Percentiles rank a stretch among this genome's conserved stretches.
Conservation (phyloP, 2,329 filamentous ascomycete species). For the Coleophoma cylindrospora region DNA sequence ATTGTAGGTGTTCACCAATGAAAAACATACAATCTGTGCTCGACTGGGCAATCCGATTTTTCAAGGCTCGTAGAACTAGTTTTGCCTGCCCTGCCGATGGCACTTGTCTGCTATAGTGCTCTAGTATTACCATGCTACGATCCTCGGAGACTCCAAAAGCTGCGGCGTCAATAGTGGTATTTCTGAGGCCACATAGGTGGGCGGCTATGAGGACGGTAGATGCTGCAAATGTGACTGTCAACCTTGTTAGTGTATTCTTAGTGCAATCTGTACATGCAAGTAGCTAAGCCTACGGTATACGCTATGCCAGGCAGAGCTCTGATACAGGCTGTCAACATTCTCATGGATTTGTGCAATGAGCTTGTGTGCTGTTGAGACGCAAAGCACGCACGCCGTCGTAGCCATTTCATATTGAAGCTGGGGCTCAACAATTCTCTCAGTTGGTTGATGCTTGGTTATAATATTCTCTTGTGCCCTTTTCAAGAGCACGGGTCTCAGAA, state of each 20-base stretch:
- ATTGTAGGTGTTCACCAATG: background rate
- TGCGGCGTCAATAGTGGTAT: background rate
- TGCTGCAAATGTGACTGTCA: constrained; percentile 3
- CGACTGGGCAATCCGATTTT: background rate
- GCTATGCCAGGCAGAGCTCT: constrained; percentile 13
- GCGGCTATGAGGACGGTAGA: constrained; percentile 5
- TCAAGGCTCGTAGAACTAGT: background rate
- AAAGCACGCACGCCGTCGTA: constrained; percentile 7
- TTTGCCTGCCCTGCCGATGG: constrained; percentile 3
- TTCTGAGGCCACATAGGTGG: background rate
- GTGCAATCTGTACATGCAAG: background rate
- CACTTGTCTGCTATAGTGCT: constrained; percentile 3
- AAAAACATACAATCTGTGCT: background rate
- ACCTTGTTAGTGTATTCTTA: background rate
- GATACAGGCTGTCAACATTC: constrained; percentile 4
- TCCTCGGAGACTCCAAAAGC: constrained; percentile 1
- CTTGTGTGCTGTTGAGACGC: constrained; percentile 10
- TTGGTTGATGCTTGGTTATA: background rate
- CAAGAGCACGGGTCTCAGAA: constrained; percentile 7
- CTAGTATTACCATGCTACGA: constrained; percentile 1
- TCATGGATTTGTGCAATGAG: constrained; percentile 6
- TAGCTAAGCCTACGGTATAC: constrained; percentile 11
- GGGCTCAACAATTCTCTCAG: background rate
- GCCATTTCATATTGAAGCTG: constrained; percentile 1
- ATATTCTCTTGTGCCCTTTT: background rate